phyloP scores from a whole-genome alignment of 306 rosid genomes.

The cucumber (Cucumis sativus) region Cucumber_9930_V3 NC_026661.2:1866501-1867000 shows the following conservation, averaged over 20 bases:
- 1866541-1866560: conserved; percentile 12
- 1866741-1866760: conserved; percentile 11
- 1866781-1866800: conserved; percentile 29
- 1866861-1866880: conserved; percentile 18
- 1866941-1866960: not conserved
- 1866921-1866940: conserved; percentile 13
- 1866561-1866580: conserved; percentile 84
- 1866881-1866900: conserved; percentile 20
- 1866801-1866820: conserved; percentile 39
- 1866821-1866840: conserved; percentile 42
- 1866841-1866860: conserved; percentile 24
- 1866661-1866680: conserved; percentile 73
- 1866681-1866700: conserved; percentile 74
- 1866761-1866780: conserved; percentile 23
- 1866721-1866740: not conserved
- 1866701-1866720: conserved; percentile 9
- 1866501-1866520: not conserved
- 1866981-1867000: not conserved
- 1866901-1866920: conserved; percentile 20
- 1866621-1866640: conserved; percentile 93
- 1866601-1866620: conserved; percentile 84
- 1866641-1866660: conserved; percentile 86
- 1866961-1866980: not conserved
- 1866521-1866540: not conserved
- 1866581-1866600: conserved; percentile 92